These are phyloP conservation scores for Fusarium chaquense DNA, from an alignment of 2,329 filamentous ascomycete species.

Conservation along the genomic window DNA sequence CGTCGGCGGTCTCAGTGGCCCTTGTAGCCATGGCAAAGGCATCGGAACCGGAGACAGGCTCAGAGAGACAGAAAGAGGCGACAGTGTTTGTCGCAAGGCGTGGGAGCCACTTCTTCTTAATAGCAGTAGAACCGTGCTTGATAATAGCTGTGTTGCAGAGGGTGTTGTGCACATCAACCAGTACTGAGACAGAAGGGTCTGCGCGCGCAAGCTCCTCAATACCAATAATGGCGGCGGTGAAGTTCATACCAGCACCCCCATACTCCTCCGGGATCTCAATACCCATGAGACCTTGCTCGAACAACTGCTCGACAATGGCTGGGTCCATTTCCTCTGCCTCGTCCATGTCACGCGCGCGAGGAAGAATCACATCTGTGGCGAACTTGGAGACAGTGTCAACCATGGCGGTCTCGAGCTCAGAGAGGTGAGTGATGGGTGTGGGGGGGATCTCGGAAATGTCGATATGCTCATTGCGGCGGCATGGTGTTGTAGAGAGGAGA, in stretches of 20 bases:
- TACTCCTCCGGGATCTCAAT: slow-evolving; percentile 98
- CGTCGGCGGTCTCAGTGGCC: slow-evolving; percentile 83
- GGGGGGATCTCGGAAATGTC: slow-evolving; percentile 84
- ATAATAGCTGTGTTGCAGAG: slow-evolving; percentile 93
- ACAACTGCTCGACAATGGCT: slow-evolving; percentile 86
- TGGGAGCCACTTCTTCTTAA: slow-evolving; percentile 91
- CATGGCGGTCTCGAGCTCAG: slow-evolving; percentile 91
- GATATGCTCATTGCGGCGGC: slow-evolving; percentile 59
- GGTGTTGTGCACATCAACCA: slow-evolving; percentile 98
- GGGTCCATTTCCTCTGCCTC: slow-evolving; percentile 96
- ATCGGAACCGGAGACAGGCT: slow-evolving; percentile 93
- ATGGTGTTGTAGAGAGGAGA: slow-evolving; percentile 70
- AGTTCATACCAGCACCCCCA: slow-evolving; percentile 98
- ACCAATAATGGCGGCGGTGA: slow-evolving; percentile 93
- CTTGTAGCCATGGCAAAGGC: slow-evolving; percentile 95
- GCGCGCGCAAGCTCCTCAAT: slow-evolving; percentile 97
- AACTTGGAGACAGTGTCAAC: slow-evolving; percentile 91
- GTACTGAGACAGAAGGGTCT: slow-evolving; percentile 92
- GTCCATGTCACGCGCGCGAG: slow-evolving; percentile 96
- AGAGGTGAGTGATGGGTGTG: slow-evolving; percentile 92
- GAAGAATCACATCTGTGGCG: slow-evolving; percentile 86
- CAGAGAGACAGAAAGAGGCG: slow-evolving; percentile 91
- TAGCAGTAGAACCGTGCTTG: slow-evolving; percentile 81
- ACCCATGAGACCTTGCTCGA: slow-evolving; percentile 97
- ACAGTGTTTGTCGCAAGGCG: slow-evolving; percentile 89